Base-by-base conservation (phyloP, 2,329 filamentous ascomycete genomes). In the Exserohilum turcica region DNA sequence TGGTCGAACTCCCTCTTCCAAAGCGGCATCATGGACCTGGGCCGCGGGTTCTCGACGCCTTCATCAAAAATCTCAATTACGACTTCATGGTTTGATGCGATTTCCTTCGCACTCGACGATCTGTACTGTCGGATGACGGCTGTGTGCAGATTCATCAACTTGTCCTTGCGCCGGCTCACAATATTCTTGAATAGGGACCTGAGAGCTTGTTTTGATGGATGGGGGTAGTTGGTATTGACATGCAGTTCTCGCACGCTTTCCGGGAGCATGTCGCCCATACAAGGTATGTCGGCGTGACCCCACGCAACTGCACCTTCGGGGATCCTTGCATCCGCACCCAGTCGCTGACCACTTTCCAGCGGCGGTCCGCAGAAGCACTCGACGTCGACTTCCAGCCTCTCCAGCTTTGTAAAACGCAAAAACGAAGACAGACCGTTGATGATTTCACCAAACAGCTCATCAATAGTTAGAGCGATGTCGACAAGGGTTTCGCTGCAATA, bases 211-310 rank as follows among this genome's bases (percentile, higher is more conserved):
- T 63, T 51, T 3, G 70, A 64, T 0, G 65, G 65, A 1, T 61
- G 3, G 1, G 66, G 68, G 18, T 54, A 66, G 31, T 69, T 63
- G 0, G 67, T 71, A 48, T 74, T 74, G 43, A 72, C 60, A 6
- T 71, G 59, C 3, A 71, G 48, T 35, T 69, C 64, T n/a, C 53
- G 48, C 28, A 74, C 65, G 38, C 59, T 66, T 1, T 48, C 36
- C 3, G 70, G 69, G 5, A 74, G 57, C 71, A 74, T 74, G 33
- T 66, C 65, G 1, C 68, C 71, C 47, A 74, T 60, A 33, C 71
- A 74, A 1, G 70, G 71, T 3, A 74, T 74, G 21, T 74, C 71
- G 28, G 57, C 37, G 19, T 68, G 50, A 2, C 55, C 47, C 71
- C 71, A 74, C 2, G 62, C 53, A 15, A 2, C 48, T 3, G 60